These are phyloP conservation scores for Rhizophora mangle DNA, from an alignment of 345 rosid species.

Conservation along the genomic window DNA sequence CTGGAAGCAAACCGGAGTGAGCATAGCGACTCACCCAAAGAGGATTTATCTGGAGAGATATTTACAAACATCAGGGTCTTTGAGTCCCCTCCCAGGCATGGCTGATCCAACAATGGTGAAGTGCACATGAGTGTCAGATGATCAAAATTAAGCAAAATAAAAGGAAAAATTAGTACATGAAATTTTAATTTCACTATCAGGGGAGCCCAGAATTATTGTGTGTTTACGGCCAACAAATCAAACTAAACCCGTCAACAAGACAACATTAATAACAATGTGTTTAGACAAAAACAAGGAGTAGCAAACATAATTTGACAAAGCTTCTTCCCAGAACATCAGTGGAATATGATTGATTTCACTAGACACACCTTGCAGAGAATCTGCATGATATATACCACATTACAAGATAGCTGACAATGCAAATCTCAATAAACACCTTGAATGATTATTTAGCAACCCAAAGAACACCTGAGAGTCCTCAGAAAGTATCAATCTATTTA, in stretches of 20 bases:
- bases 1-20: constrained; percentile 35
- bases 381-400: neutral
- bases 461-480: neutral
- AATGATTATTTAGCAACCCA: neutral
- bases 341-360: too few relatives aligned
- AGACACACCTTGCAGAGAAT: too few relatives aligned
- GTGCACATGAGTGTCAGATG: neutral
- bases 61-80: constrained; percentile 37
- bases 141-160: neutral
- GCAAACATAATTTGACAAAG: too few relatives aligned
- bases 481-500: neutral
- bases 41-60: constrained; percentile 26
- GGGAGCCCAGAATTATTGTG: too few relatives aligned
- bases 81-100: constrained; percentile 36
- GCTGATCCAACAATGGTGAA: constrained; percentile 18
- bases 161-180: neutral
- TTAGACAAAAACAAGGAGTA: too few relatives aligned
- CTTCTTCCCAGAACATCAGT: too few relatives aligned
- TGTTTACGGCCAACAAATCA: too few relatives aligned
- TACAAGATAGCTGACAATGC: neutral
- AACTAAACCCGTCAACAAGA: too few relatives aligned
- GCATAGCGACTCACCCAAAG: constrained; percentile 30
- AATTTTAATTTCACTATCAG: neutral
- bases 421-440: neutral
- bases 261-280: too few relatives aligned